phyloP scores from a whole-genome alignment of 352 stramenopile genomes.

The Paralagenidium karlingii region DNA sequence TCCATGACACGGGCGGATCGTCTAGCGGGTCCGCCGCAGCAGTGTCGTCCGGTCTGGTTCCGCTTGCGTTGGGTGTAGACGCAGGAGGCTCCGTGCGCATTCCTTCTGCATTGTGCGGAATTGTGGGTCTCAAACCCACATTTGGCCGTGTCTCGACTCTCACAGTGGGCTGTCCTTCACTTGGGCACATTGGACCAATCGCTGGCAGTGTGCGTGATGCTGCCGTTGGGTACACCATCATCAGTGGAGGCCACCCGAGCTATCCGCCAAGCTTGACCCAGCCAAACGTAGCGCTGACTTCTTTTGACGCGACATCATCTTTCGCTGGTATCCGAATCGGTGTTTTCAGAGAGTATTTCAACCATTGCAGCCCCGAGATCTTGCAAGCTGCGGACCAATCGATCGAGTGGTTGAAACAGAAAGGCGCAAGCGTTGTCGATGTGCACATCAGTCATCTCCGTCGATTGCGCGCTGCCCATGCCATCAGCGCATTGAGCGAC shows the following conservation, averaged over 20 bases:
- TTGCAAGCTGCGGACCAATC: too few relatives aligned
- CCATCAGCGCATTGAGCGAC: constrained; percentile 1
- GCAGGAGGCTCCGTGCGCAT: constrained; percentile 86
- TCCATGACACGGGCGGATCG: constrained; percentile 83
- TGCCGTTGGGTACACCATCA: constrained; percentile 73
- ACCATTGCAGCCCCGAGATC: constrained; percentile 56
- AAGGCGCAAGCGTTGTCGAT: too few relatives aligned
- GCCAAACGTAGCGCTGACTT: constrained; percentile 25
- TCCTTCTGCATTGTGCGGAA: constrained; percentile 72
- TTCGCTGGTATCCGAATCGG: constrained; percentile 62
- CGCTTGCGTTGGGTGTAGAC: constrained; percentile 77
- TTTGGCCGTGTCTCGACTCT: too few relatives aligned
- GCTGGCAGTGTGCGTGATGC: constrained; percentile 63
- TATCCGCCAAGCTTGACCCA: constrained; percentile 36
- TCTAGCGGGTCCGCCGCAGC: constrained; percentile 82
- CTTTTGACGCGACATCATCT: constrained; percentile 40
- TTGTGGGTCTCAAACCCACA: constrained; percentile 86
- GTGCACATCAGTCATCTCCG: too few relatives aligned
- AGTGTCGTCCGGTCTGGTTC: constrained; percentile 77
- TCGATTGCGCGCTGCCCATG: too few relatives aligned
- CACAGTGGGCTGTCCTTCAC: too few relatives aligned
- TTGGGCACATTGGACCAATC: constrained; percentile 74
- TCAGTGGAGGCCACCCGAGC: constrained; percentile 40
- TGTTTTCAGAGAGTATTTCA: constrained; percentile 59
- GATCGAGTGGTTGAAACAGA: too few relatives aligned